Evolutionary conservation across 257 asterid species (phyloP).

Genomic region (Penstemon barbatus): DNA sequence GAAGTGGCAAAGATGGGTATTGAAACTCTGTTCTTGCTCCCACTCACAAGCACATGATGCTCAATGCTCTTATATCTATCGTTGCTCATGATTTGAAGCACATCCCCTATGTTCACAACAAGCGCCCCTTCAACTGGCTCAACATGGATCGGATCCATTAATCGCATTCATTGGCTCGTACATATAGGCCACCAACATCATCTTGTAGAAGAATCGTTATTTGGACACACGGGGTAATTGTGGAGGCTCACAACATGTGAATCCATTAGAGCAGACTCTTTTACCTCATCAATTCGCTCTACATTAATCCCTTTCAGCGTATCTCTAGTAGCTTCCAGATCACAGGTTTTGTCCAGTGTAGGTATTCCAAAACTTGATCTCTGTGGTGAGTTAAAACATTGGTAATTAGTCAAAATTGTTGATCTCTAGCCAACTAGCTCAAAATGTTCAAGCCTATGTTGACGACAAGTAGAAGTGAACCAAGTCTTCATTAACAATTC

Average conservation of each 20-base stretch:
- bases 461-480: not conserved
- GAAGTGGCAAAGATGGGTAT: constrained; percentile 55
- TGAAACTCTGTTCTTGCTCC: constrained; percentile 42
- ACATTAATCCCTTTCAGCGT: constrained; percentile 40
- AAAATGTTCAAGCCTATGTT: not conserved
- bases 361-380: constrained; percentile 49
- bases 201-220: constrained; percentile 60
- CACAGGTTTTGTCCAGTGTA: constrained; percentile 43
- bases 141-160: constrained; percentile 57
- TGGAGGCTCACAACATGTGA: too few relatives aligned
- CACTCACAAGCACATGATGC: constrained; percentile 48
- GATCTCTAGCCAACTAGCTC: too few relatives aligned
- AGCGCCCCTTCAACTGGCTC: constrained; percentile 48
- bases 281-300: constrained; percentile 35
- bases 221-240: too few relatives aligned
- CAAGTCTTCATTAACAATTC: not conserved
- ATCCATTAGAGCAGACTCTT: constrained; percentile 36
- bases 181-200: constrained; percentile 56
- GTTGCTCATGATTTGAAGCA: constrained; percentile 55
- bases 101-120: constrained; percentile 48
- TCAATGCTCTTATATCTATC: constrained; percentile 54
- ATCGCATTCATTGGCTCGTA: constrained; percentile 31
- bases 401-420: not conserved
- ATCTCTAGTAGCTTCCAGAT: constrained; percentile 38
- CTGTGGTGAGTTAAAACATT: constrained; percentile 24